Evolutionary conservation across 2,329 filamentous ascomycete genomes (phyloP).

Genomic region (Trichophaea hybrida): DNA sequence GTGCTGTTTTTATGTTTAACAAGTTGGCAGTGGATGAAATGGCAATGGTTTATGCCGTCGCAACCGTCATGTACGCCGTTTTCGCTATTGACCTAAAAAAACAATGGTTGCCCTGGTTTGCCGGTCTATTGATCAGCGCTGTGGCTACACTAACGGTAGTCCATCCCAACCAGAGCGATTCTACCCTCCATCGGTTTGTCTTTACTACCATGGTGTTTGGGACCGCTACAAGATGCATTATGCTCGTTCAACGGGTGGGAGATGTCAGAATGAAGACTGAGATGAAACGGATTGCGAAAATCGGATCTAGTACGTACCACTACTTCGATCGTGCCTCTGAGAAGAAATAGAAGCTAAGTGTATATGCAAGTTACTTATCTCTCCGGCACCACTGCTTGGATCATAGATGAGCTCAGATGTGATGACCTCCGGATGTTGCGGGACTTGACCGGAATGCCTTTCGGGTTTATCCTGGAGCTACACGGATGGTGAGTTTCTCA

Average conservation of each 20-base stretch:
- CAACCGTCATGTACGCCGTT: constrained; percentile 12
- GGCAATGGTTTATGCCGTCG: constrained; percentile 14
- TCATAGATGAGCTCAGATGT: constrained; percentile 9
- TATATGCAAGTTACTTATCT: constrained; percentile 1
- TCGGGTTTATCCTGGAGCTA: constrained; percentile 12
- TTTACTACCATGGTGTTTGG: neutral
- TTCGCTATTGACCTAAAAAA: constrained; percentile 5
- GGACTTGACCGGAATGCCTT: constrained; percentile 6
- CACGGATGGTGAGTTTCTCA: constrained; percentile 13
- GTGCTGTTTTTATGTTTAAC: neutral
- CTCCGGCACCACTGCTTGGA: constrained; percentile 10
- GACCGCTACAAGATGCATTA: neutral
- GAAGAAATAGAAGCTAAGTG: neutral
- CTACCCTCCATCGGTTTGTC: neutral
- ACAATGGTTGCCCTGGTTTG: neutral
- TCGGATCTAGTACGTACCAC: constrained; percentile 3
- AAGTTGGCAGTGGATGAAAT: constrained; percentile 13
- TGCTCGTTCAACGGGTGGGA: neutral
- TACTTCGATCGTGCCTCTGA: neutral
- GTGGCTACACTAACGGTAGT: neutral
- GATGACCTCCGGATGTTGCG: neutral
- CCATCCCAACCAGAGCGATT: neutral
- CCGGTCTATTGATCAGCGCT: neutral
- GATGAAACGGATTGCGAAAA: constrained; percentile 10
- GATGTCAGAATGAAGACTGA: constrained; percentile 2